Base-by-base conservation (phyloP, 1,284 basidiomycete genomes). In the Sparassis latifolia region DNA sequence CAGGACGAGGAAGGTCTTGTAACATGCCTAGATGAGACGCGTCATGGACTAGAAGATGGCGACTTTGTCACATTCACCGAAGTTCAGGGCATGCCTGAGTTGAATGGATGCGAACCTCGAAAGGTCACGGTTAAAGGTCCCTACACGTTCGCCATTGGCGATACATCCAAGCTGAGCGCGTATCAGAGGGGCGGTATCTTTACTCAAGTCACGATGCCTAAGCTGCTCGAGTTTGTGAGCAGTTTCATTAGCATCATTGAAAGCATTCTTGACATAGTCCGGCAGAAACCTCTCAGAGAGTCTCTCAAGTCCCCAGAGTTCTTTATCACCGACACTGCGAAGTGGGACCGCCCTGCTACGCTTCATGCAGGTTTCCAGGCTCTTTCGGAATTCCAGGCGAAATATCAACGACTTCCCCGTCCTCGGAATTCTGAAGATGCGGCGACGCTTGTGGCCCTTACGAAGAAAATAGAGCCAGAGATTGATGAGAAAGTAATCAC, bases 121-220 rank as follows among this genome's bases (percentile, higher is more conserved):
- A 98, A 95, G 68, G 73, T 99, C 46, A 78, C 87, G 6, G 92
- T 97, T 58, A 98, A 97, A 67, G 97, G 94, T 2, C 95, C 94
- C 0, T 98, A 97, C 66, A 97, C 94, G 1, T 98, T 98, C 69
- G 76, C 87, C 5, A 95, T 98, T 50, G 95, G 94, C 3, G 90
- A 97, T 66, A 97, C 93, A 1, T 81, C 83, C 29, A 78, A 77
- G 35, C 66, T 95, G 20, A 78, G 86, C 47, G 78, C 84, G 44
- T 99, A 99, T 75, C 84, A 86, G 63, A 72, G 82, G 33, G 97
- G 95, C 33, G 97, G 97, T 46, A 89, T 96, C 59, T 99, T 99
- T 68, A 95, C 92, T 12, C 97, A 99, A 71, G 93, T 99, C 63
- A 99, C 99, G 76, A 95, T 97, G 93, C 97, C 97, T 28, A 97